Percentiles rank a stretch among this genome's conserved stretches.
phyloP scores from a whole-genome alignment of 1,284 basidiomycete species.

The Moesziomyces sp. region DNA sequence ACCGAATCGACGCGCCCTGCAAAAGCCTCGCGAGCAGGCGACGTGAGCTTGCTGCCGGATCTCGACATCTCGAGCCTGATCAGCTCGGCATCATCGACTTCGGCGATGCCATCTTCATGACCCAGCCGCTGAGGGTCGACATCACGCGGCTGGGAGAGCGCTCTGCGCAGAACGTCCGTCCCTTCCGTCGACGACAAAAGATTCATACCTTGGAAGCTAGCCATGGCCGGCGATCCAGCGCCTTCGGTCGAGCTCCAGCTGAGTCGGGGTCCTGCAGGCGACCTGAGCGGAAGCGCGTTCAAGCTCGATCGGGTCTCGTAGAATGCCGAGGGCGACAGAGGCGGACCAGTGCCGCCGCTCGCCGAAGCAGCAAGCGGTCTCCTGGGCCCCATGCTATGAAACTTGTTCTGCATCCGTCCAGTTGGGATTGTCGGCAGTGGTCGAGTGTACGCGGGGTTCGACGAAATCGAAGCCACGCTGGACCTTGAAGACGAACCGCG shows the following conservation, averaged over 20 bases:
- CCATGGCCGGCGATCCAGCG: conserved; percentile 11
- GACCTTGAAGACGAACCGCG: background rate
- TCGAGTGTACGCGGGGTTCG: conserved; percentile 1
- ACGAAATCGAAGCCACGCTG: conserved; percentile 2
- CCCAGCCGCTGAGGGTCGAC: background rate
- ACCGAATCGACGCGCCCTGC: background rate
- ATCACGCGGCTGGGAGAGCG: conserved; percentile 6
- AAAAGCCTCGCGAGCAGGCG: background rate
- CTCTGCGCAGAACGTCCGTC: conserved; percentile 1
- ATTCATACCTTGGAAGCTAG: conserved; percentile 4
- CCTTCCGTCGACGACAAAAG: background rate
- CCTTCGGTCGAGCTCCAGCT: conserved; percentile 29
- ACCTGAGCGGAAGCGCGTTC: background rate
- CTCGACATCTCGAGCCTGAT: conserved; percentile 12
- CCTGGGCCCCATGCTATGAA: background rate
- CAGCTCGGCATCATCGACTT: conserved; percentile 15
- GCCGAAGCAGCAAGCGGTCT: background rate
- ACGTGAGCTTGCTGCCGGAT: conserved; percentile 8
- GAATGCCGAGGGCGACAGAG: conserved; percentile 22
- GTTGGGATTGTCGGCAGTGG: conserved; percentile 12
- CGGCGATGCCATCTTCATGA: background rate
- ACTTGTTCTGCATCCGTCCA: background rate
- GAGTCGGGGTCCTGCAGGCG: conserved; percentile 1
- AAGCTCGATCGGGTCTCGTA: conserved; percentile 3
- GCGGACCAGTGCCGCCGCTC: background rate